Conservation (phyloP, 140 eudicot genomes). For the Bidens hawaiensis region DNA sequence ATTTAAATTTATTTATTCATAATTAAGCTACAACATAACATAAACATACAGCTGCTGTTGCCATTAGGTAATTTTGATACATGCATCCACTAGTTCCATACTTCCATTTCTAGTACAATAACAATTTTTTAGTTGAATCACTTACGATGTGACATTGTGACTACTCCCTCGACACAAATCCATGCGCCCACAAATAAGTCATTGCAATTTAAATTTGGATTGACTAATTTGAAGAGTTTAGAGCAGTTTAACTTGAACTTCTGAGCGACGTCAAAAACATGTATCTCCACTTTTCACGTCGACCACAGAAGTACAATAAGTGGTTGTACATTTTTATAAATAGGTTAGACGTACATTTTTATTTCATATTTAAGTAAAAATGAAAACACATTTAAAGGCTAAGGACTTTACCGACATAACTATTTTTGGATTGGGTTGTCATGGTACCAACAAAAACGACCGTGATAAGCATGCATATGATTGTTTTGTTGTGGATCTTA, state of each 20-base stretch:
- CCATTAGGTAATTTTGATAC: not conserved
- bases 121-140: no score
- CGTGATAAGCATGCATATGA: not conserved
- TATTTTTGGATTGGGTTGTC: not conserved
- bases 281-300: slow-evolving; percentile 32
- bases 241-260: slow-evolving; percentile 4
- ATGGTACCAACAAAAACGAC: slow-evolving; percentile 1
- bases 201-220: slow-evolving; percentile 28
- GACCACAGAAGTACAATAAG: slow-evolving; percentile 16
- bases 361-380: not conserved
- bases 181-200: slow-evolving; percentile 28
- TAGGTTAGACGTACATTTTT: not conserved
- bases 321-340: not conserved
- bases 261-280: slow-evolving; percentile 8
- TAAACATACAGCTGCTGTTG: not conserved
- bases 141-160: no score
- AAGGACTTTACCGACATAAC: not conserved
- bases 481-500: not conserved
- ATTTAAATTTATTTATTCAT: no score
- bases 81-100: no score
- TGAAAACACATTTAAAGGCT: not conserved
- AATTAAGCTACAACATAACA: not conserved
- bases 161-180: slow-evolving; percentile 18
- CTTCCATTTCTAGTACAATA: no score
- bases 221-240: slow-evolving; percentile 7